Evolutionary conservation across 2,329 filamentous ascomycete species (phyloP).

Genomic region (Diaporthe citriasiana): DNA sequence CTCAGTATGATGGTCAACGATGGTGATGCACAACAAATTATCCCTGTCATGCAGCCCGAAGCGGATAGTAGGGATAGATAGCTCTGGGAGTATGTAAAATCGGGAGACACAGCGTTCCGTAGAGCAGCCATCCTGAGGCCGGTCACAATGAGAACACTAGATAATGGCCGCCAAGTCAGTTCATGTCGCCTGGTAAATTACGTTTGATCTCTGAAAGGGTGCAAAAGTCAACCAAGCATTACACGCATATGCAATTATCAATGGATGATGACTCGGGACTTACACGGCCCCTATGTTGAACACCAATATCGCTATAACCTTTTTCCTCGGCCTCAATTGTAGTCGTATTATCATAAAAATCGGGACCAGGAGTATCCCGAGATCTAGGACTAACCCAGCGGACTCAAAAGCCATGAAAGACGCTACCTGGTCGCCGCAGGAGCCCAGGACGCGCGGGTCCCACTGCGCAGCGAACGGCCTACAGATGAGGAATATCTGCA

Average conservation of each 20-base stretch:
- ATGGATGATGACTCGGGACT: background rate
- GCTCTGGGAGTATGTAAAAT: slow-evolving; percentile 35
- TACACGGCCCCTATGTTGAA: slow-evolving; percentile 16
- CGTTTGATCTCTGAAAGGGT: too few relatives aligned
- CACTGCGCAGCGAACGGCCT: slow-evolving; percentile 33
- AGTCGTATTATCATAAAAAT: background rate
- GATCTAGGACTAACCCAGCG: slow-evolving; percentile 1
- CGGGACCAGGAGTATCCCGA: background rate
- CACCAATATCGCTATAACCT: background rate
- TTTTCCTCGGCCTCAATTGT: background rate
- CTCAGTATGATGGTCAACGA: background rate
- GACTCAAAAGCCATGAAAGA: slow-evolving; percentile 23
- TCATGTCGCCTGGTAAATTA: background rate
- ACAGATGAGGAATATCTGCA: slow-evolving; percentile 29
- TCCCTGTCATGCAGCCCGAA: slow-evolving; percentile 20
- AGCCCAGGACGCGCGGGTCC: slow-evolving; percentile 17
- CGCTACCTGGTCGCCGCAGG: slow-evolving; percentile 26
- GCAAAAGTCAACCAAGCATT: too few relatives aligned
- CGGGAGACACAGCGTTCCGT: slow-evolving; percentile 24
- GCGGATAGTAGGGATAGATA: slow-evolving; percentile 15
- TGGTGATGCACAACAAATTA: slow-evolving; percentile 25
- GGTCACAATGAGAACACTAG: slow-evolving; percentile 26
- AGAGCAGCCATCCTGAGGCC: slow-evolving; percentile 27
- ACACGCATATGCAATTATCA: too few relatives aligned
- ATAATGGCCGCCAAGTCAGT: too few relatives aligned